Percentiles rank a stretch among this genome's conserved stretches.
Evolutionary conservation across 164 flowering plant genomes (phyloP).

Genomic region (Magnolia kwangsiensis): DNA sequence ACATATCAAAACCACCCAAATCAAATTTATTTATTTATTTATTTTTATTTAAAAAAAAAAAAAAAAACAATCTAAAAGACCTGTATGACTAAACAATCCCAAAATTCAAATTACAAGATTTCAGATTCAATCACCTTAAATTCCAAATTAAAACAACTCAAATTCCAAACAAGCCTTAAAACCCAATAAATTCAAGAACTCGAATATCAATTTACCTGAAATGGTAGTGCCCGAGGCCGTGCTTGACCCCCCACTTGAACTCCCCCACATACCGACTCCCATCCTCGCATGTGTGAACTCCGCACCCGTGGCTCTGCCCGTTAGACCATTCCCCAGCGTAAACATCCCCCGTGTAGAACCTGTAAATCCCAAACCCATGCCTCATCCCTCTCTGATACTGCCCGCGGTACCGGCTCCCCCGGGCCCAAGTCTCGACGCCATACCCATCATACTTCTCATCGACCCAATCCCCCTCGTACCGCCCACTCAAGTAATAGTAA

Average conservation of each 20-base stretch:
- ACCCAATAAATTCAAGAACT: background rate
- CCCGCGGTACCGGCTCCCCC: slow-evolving; percentile 71
- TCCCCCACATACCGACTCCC: slow-evolving; percentile 74
- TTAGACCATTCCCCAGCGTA: slow-evolving; percentile 77
- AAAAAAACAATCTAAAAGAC: background rate
- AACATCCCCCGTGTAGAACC: slow-evolving; percentile 74
- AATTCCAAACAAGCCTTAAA: background rate
- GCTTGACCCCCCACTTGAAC: slow-evolving; percentile 82
- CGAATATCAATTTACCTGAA: slow-evolving; percentile 47
- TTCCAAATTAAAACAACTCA: background rate
- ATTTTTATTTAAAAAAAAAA: no score
- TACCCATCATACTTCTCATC: slow-evolving; percentile 73
- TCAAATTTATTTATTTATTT: background rate
- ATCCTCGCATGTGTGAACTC: slow-evolving; percentile 67
- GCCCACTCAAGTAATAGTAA: slow-evolving; percentile 65
- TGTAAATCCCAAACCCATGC: slow-evolving; percentile 71
- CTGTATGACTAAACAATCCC: background rate
- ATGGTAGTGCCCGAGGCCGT: slow-evolving; percentile 76
- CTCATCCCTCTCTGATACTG: slow-evolving; percentile 73
- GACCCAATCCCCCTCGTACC: slow-evolving; percentile 79
- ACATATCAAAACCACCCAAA: background rate
- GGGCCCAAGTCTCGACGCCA: slow-evolving; percentile 83
- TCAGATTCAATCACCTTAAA: background rate
- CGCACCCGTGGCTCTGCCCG: slow-evolving; percentile 81
- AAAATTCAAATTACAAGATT: background rate